These are phyloP conservation scores for Oryza rufipogon DNA, from an alignment of 176 grass and related monocot genomes.

Conservation along the genomic window DNA sequence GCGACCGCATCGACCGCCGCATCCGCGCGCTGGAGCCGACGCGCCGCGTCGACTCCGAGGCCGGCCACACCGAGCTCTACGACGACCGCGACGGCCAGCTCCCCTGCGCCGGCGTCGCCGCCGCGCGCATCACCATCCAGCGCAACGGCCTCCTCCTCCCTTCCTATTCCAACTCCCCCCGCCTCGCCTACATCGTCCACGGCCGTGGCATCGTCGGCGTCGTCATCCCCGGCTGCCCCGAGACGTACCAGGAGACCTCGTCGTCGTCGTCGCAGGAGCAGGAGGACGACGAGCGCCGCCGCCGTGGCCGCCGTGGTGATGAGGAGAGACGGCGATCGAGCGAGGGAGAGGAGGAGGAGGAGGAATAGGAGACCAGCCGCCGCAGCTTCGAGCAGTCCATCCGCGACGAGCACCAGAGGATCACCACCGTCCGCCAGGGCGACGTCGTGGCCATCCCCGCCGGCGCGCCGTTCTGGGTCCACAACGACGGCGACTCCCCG, in stretches of 20 bases:
- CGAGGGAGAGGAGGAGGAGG: conserved; percentile 27
- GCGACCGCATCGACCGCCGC: conserved; percentile 39
- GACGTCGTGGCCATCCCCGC: conserved; percentile 46
- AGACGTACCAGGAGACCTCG: conserved; percentile 39
- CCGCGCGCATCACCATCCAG: conserved; percentile 38
- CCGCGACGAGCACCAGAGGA: conserved; percentile 51
- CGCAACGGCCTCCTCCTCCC: conserved; percentile 49
- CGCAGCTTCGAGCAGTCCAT: conserved; percentile 17
- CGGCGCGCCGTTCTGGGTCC: conserved; percentile 46
- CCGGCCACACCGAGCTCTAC: conserved; percentile 47
- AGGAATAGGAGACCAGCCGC: conserved; percentile 1
- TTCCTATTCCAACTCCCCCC: conserved; percentile 46
- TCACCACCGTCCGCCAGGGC: conserved; percentile 41
- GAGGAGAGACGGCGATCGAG: not conserved
- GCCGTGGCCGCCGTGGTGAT: not conserved
- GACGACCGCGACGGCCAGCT: conserved; percentile 46
- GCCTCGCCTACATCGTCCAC: conserved; percentile 49
- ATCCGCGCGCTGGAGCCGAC: conserved; percentile 34
- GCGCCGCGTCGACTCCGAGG: conserved; percentile 41
- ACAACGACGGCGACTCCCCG: conserved; percentile 47
- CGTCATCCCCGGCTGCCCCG: conserved; percentile 45
- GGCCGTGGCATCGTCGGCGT: conserved; percentile 26
- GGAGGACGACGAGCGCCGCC: not conserved
- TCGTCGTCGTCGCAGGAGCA: not conserved
- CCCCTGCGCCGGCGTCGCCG: conserved; percentile 48